Percentiles rank a stretch among this genome's conserved stretches.
Conservation (phyloP, 2,329 filamentous ascomycete genomes). For the Fusarium ambrosium region DNA sequence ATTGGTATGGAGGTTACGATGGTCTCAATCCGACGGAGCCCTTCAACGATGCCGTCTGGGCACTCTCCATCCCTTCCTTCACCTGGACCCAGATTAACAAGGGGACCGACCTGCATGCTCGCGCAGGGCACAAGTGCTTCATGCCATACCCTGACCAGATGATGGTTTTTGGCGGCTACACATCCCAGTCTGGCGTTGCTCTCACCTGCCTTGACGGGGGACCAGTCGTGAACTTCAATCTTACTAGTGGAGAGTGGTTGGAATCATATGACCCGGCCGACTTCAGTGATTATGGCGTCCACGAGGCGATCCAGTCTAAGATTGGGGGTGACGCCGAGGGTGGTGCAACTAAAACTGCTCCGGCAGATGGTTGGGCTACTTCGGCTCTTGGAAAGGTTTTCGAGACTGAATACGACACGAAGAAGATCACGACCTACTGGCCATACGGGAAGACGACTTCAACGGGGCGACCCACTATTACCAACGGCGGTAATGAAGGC, state of each 20-base stretch:
- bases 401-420: conserved; percentile 64
- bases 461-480: conserved; percentile 35
- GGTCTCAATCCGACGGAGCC: conserved; percentile 57
- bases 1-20: conserved; percentile 85
- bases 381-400: conserved; percentile 67
- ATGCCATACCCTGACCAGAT: conserved; percentile 84
- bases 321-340: conserved; percentile 78
- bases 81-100: conserved; percentile 75
- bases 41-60: conserved; percentile 80
- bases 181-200: conserved; percentile 45
- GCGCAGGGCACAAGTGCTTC: conserved; percentile 82
- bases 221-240: conserved; percentile 77
- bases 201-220: conserved; percentile 64
- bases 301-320: conserved; percentile 70
- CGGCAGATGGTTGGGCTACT: conserved; percentile 70
- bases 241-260: conserved; percentile 77
- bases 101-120: conserved; percentile 66
- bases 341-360: conserved; percentile 77
- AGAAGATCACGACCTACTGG: conserved; percentile 71
- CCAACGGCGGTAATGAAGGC: conserved; percentile 10
- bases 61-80: conserved; percentile 83
- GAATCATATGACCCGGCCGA: conserved; percentile 75
- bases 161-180: conserved; percentile 80
- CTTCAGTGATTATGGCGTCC: conserved; percentile 77
- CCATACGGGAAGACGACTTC: conserved; percentile 64